These are phyloP conservation scores for Sarocladiaceae sp. DNA, from an alignment of 2,329 filamentous ascomycete genomes.

Conservation along the genomic window DNA sequence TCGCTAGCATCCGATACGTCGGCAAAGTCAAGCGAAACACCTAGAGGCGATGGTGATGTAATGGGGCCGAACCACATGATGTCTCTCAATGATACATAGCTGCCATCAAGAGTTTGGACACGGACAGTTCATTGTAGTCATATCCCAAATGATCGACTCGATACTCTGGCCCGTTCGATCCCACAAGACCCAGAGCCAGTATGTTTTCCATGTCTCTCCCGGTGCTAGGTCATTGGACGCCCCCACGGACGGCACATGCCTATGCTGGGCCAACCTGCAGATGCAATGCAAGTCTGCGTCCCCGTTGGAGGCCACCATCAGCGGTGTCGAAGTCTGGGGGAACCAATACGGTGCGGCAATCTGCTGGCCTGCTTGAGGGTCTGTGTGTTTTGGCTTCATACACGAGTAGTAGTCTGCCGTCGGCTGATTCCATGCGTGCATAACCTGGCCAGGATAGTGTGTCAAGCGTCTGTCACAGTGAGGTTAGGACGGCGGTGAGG, in stretches of 20 bases:
- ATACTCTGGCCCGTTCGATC: neutral
- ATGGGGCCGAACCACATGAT: too few relatives aligned
- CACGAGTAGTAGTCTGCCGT: neutral
- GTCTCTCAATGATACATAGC: too few relatives aligned
- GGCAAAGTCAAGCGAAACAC: too few relatives aligned
- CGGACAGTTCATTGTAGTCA: too few relatives aligned
- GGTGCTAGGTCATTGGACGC: neutral
- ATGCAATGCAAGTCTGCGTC: slow-evolving; percentile 8
- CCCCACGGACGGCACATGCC: slow-evolving; percentile 5
- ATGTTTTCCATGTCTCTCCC: neutral
- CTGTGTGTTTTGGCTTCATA: neutral
- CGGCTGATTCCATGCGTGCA: too few relatives aligned
- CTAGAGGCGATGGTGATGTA: too few relatives aligned
- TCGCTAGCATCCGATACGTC: too few relatives aligned
- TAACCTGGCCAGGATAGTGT: too few relatives aligned
- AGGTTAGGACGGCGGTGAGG: too few relatives aligned
- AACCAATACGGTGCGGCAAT: neutral
- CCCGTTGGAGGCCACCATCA: slow-evolving; percentile 8
- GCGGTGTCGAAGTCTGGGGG: neutral
- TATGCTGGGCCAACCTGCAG: slow-evolving; percentile 1
- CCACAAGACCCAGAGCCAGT: neutral
- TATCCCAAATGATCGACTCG: too few relatives aligned
- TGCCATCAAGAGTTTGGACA: too few relatives aligned
- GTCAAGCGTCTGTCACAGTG: too few relatives aligned
- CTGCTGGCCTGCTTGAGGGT: neutral